phyloP scores from a whole-genome alignment of 148 eudicot genomes.

The Euryodendron excelsum region DNA sequence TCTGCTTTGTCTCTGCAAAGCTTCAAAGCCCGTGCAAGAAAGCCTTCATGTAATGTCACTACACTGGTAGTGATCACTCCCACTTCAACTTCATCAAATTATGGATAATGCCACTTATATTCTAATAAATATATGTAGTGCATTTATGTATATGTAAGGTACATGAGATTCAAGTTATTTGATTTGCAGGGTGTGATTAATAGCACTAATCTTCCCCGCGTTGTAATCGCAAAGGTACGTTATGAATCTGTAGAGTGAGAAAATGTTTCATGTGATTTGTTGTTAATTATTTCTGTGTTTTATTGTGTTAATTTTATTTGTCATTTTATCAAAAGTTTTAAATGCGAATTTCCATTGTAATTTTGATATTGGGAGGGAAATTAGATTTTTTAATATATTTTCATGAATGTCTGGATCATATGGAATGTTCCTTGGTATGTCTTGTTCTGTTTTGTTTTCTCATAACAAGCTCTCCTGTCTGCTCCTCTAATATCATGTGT shows the following conservation, averaged over 20 bases:
- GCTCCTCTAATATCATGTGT: too few species aligned
- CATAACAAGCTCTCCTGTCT: too few species aligned
- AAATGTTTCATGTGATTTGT: neutral
- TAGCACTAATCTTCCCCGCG: conserved; percentile 18
- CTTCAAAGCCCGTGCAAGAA: conserved; percentile 27
- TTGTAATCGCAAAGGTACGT: conserved; percentile 32
- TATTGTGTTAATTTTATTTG: too few species aligned
- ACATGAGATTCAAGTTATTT: neutral
- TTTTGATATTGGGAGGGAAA: neutral
- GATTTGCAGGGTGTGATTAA: conserved; percentile 26
- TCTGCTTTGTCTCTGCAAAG: conserved; percentile 33
- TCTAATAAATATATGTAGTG: too few species aligned
- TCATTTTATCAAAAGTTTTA: too few species aligned
- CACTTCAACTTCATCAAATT: neutral
- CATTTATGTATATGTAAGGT: neutral
- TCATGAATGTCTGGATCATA: too few species aligned
- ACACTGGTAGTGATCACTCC: conserved; percentile 30
- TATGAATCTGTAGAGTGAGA: neutral
- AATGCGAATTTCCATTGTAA: neutral
- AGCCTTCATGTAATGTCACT: conserved; percentile 25
- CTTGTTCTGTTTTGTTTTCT: too few species aligned
- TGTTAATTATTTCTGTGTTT: neutral
- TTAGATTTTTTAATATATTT: neutral
- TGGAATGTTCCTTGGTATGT: too few species aligned
- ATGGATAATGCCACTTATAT: too few species aligned